Evolutionary conservation across 805 yeast genomes (phyloP).

Genomic region (Pichia occidentalis): DNA sequence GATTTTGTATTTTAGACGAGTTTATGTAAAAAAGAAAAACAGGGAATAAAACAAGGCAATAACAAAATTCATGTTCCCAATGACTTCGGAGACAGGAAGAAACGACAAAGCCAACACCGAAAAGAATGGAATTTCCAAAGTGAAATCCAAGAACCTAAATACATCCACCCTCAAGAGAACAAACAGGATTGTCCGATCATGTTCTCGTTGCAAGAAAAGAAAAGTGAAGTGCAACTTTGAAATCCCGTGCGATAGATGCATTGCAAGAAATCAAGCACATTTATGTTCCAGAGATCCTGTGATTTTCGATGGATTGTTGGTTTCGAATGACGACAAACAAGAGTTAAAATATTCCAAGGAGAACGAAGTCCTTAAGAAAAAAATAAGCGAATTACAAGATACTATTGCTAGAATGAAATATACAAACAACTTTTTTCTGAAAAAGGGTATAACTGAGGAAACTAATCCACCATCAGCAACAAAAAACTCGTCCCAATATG

Average conservation of each 20-base stretch:
- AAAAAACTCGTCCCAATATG: too few relatives aligned
- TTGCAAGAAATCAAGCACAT: constrained; percentile 27
- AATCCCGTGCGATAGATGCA: constrained; percentile 41
- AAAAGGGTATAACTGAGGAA: too few relatives aligned
- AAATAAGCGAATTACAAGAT: constrained; percentile 24
- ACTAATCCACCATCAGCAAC: too few relatives aligned
- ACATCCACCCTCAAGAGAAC: constrained; percentile 19
- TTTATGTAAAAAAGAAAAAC: too few relatives aligned
- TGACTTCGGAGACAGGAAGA: too few relatives aligned
- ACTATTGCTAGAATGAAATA: constrained; percentile 15
- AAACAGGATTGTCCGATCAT: constrained; percentile 35
- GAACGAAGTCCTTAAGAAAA: constrained; percentile 25
- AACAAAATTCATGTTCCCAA: too few relatives aligned
- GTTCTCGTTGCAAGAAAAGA: constrained; percentile 39
- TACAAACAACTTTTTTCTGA: too few relatives aligned
- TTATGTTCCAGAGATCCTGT: constrained; percentile 31
- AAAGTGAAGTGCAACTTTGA: constrained; percentile 45
- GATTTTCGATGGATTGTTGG: constrained; percentile 29
- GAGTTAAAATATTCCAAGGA: constrained; percentile 24
- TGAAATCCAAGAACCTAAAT: too few relatives aligned
- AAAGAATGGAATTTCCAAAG: too few relatives aligned
- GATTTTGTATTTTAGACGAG: too few relatives aligned
- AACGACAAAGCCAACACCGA: background rate
- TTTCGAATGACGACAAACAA: constrained; percentile 21
- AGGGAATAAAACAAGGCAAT: too few relatives aligned